phyloP scores from a whole-genome alignment of 345 rosid genomes.

The Corymbia maculata region DNA sequence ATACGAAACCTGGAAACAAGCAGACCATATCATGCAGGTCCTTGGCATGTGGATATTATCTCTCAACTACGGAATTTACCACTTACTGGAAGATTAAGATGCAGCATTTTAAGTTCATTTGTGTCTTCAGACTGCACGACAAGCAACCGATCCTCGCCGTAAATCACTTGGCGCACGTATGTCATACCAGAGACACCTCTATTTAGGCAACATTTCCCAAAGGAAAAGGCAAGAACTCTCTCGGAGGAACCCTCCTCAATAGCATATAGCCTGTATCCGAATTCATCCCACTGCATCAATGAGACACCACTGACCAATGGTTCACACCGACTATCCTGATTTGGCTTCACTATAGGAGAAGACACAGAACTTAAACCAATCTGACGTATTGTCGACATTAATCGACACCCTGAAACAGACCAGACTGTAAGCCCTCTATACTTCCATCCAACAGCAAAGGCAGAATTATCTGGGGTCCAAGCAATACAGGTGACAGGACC shows the following conservation, averaged over 20 bases:
- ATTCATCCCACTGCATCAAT: slow-evolving; percentile 91
- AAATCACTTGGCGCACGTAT: slow-evolving; percentile 84
- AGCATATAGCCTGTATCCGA: slow-evolving; percentile 84
- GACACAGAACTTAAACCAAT: slow-evolving; percentile 76
- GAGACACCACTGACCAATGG: slow-evolving; percentile 88
- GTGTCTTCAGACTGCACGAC: slow-evolving; percentile 97
- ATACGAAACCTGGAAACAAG: slow-evolving; percentile 63
- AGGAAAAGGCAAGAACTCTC: slow-evolving; percentile 85
- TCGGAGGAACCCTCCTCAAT: slow-evolving; percentile 80
- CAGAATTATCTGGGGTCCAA: slow-evolving; percentile 98
- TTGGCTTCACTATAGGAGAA: slow-evolving; percentile 64
- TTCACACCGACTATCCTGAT: slow-evolving; percentile 74
- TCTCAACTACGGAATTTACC: neutral
- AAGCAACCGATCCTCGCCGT: slow-evolving; percentile 93
- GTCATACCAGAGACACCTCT: slow-evolving; percentile 95
- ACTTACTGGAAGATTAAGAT: slow-evolving; percentile 91
- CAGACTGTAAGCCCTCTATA: slow-evolving; percentile 92
- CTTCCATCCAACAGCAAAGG: slow-evolving; percentile 99
- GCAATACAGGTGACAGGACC: slow-evolving; percentile 90
- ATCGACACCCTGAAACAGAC: slow-evolving; percentile 97
- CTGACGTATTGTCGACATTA: slow-evolving; percentile 97
- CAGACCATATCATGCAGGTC: slow-evolving; percentile 14
- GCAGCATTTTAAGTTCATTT: slow-evolving; percentile 80
- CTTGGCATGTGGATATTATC: slow-evolving; percentile 3
- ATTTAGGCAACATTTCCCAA: slow-evolving; percentile 90